A percentile compares a stretch with the other conserved stretches of the same genome.
These are phyloP conservation scores for Cymodocea nodosa DNA, from an alignment of 116 monocot species.

Conservation along the genomic window DNA sequence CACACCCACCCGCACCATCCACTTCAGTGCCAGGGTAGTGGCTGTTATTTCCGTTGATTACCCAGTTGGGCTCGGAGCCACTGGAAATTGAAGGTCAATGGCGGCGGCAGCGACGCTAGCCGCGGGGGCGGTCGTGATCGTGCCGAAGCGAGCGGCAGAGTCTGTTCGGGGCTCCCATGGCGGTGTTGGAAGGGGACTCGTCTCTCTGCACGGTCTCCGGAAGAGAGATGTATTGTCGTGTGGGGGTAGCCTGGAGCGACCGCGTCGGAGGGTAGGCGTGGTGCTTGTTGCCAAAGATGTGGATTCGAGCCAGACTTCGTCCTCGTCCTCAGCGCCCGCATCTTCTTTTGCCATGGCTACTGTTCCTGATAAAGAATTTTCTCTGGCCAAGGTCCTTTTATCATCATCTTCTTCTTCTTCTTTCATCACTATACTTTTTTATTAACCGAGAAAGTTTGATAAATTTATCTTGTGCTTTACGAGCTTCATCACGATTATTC, in stretches of 20 bases:
- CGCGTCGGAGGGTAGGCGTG: conserved; percentile 6
- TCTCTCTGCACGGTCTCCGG: not conserved
- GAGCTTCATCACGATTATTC: no score
- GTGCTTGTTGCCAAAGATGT: conserved; percentile 32
- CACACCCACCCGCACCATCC: not conserved
- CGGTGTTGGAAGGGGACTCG: not conserved
- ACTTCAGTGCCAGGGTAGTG: not conserved
- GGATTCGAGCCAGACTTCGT: conserved; percentile 36
- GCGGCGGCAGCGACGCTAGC: not conserved
- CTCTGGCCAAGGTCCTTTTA: conserved; percentile 47
- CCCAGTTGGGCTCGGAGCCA: not conserved
- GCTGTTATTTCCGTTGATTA: not conserved
- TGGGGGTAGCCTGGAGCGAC: not conserved
- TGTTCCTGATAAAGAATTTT: conserved; percentile 49
- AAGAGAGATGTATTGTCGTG: not conserved
- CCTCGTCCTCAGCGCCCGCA: conserved; percentile 13
- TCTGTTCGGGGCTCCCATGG: not conserved
- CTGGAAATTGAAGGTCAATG: not conserved
- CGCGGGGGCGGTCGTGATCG: not conserved
- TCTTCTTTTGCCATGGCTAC: conserved; percentile 19
- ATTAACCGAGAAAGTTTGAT: no score
- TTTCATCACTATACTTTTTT: no score
- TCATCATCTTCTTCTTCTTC: no score
- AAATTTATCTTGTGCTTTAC: no score
- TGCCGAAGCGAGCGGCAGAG: not conserved